Evolutionary conservation across 2,329 filamentous ascomycete genomes (phyloP).

Genomic region (Trichoderma citrinoviride): DNA sequence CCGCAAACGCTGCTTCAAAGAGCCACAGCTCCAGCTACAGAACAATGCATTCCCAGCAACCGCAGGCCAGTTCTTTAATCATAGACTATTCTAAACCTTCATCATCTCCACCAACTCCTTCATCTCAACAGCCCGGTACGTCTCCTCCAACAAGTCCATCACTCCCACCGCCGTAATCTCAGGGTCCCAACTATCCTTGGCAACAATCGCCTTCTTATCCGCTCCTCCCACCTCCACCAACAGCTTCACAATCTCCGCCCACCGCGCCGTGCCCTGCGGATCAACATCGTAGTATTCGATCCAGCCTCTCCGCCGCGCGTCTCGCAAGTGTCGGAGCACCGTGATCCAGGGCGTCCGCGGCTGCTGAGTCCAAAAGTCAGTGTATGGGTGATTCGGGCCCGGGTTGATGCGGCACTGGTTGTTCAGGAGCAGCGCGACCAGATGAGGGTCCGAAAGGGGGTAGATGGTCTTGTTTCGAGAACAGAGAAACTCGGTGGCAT

Average conservation of each 20-base stretch:
- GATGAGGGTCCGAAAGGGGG: constrained; percentile 32
- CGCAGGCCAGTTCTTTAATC: neutral
- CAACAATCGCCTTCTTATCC: constrained; percentile 29
- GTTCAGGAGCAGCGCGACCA: constrained; percentile 31
- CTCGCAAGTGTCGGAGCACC: constrained; percentile 33
- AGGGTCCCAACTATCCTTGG: constrained; percentile 33
- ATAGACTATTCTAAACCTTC: neutral
- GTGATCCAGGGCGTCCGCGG: constrained; percentile 33
- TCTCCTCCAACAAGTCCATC: constrained; percentile 30
- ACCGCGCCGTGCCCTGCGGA: constrained; percentile 30
- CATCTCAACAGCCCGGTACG: constrained; percentile 28
- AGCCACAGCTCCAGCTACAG: neutral
- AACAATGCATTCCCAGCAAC: neutral
- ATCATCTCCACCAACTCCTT: constrained; percentile 22
- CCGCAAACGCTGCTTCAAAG: too few relatives aligned
- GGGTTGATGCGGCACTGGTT: constrained; percentile 23
- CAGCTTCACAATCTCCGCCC: constrained; percentile 31
- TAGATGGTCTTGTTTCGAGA: constrained; percentile 37
- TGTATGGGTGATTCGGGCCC: constrained; percentile 26
- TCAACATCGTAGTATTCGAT: constrained; percentile 34
- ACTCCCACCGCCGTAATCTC: constrained; percentile 31
- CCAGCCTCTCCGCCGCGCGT: constrained; percentile 33
- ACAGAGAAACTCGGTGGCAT: constrained; percentile 37
- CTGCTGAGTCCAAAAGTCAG: constrained; percentile 28
- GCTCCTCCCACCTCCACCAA: constrained; percentile 31